Evolutionary conservation across 805 yeast species (phyloP).

Genomic region (Priceomyces melissophilus): DNA sequence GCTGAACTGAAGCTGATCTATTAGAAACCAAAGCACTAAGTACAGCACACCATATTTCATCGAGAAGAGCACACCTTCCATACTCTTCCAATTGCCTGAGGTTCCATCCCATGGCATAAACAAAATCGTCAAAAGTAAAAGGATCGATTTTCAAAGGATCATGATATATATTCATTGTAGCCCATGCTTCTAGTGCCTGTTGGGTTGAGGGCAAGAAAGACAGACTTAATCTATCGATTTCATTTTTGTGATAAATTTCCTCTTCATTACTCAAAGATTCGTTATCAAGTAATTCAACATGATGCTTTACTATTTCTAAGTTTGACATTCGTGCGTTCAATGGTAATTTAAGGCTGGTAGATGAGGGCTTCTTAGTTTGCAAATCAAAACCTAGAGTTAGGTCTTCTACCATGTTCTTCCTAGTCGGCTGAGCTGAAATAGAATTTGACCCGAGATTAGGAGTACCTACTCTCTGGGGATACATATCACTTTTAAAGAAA

Average conservation of each 20-base stretch:
- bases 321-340: conserved; percentile 23
- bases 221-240: conserved; percentile 1
- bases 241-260: neutral
- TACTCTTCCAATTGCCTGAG: conserved; percentile 33
- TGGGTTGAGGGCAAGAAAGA: conserved; percentile 19
- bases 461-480: conserved; percentile 3
- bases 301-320: conserved; percentile 10
- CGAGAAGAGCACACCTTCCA: conserved; percentile 50
- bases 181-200: conserved; percentile 68
- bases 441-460: conserved; percentile 4
- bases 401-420: conserved; percentile 28
- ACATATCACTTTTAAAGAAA: conserved; percentile 5
- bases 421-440: conserved; percentile 24
- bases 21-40: conserved; percentile 53
- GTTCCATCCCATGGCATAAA: conserved; percentile 53
- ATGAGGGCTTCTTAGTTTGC: conserved; percentile 26
- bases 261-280: neutral
- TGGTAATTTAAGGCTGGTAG: conserved; percentile 19
- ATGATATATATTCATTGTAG: conserved; percentile 68
- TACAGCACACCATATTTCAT: conserved; percentile 67
- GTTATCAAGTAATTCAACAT: neutral
- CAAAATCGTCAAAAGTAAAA: conserved; percentile 75
- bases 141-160: conserved; percentile 63
- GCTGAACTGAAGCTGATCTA: conserved; percentile 26
- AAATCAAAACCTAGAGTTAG: conserved; percentile 27